A percentile compares a stretch with the other conserved stretches of the same genome.
Conservation (phyloP, 106 monocot genomes). For the Cymbidium sinense region DNA sequence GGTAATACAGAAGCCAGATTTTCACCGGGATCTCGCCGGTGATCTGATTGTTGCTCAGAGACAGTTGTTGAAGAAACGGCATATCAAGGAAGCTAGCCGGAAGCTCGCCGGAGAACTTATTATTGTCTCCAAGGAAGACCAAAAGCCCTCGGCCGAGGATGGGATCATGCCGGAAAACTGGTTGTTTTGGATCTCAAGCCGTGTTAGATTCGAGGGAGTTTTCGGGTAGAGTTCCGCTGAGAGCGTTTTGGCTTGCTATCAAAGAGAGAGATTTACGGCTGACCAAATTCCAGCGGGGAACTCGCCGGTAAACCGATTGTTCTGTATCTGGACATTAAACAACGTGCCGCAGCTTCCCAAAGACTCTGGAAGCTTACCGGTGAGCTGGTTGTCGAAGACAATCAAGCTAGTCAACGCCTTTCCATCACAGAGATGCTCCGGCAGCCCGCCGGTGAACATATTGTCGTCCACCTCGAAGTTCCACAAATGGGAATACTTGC, state of each 20-base stretch:
- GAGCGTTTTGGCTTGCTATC: slow-evolving; percentile 29
- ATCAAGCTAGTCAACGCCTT: slow-evolving; percentile 16
- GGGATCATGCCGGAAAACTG: slow-evolving; percentile 59
- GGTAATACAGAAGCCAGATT: slow-evolving; percentile 11
- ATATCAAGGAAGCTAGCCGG: slow-evolving; percentile 17
- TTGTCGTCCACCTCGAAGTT: slow-evolving; percentile 53
- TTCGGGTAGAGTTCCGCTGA: slow-evolving; percentile 51
- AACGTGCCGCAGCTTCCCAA: slow-evolving; percentile 34
- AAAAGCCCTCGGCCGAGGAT: slow-evolving; percentile 14
- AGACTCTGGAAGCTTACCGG: slow-evolving; percentile 37
- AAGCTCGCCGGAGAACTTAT: slow-evolving; percentile 48
- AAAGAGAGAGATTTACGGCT: slow-evolving; percentile 26
- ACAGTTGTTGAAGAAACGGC: slow-evolving; percentile 19
- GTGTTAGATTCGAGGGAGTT: slow-evolving; percentile 36
- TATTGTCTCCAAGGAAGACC: slow-evolving; percentile 37
- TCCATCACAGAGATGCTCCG: slow-evolving; percentile 29
- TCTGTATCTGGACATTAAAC: slow-evolving; percentile 28
- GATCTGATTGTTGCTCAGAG: slow-evolving; percentile 35
- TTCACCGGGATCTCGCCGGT: slow-evolving; percentile 40
- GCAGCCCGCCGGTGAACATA: slow-evolving; percentile 42
- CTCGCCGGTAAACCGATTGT: slow-evolving; percentile 45
- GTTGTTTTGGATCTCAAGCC: slow-evolving; percentile 51
- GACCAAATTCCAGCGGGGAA: slow-evolving; percentile 53
- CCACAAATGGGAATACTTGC: slow-evolving; percentile 30
- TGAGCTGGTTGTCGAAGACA: slow-evolving; percentile 45